These are phyloP conservation scores for Penicillium nucicola DNA, from an alignment of 495 filamentous ascomycete species.

Conservation along the genomic window DNA sequence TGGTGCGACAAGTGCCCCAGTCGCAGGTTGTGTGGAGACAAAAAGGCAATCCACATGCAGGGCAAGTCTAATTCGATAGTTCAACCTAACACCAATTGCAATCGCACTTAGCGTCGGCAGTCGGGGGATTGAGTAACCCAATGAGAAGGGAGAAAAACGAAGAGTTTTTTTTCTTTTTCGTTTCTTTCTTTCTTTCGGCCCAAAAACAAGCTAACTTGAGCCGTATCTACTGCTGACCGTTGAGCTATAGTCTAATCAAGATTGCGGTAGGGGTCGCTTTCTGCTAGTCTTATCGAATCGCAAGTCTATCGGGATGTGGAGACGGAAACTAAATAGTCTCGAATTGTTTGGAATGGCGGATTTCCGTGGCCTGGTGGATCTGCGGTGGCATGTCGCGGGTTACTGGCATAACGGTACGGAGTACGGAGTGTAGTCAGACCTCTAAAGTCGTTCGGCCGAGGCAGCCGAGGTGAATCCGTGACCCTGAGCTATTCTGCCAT, in stretches of 20 bases:
- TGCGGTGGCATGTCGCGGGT: not conserved
- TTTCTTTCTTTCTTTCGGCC: not conserved
- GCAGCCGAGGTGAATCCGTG: too few species aligned
- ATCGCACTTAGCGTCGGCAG: not conserved
- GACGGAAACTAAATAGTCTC: slow-evolving; percentile 4
- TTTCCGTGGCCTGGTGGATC: not conserved
- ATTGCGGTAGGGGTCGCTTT: slow-evolving; percentile 1
- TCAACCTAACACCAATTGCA: too few species aligned
- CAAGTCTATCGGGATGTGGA: slow-evolving; percentile 17
- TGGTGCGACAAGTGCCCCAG: slow-evolving; percentile 17
- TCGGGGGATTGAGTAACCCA: not conserved
- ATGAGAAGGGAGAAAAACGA: not conserved
- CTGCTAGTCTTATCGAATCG: slow-evolving; percentile 7
- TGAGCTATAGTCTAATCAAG: not conserved
- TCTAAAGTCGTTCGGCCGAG: not conserved
- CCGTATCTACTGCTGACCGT: not conserved
- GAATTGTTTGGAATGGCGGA: not conserved
- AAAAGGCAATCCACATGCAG: slow-evolving; percentile 14
- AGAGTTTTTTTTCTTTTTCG: too few species aligned
- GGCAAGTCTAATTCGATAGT: not conserved
- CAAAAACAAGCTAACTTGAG: not conserved
- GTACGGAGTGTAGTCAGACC: not conserved
- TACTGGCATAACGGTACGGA: not conserved
- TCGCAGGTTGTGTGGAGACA: slow-evolving; percentile 6
- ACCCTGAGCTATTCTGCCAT: too few species aligned